Evolutionary conservation across 805 yeast genomes (phyloP), one percentile per base, ranked within the genome.

Genomic region (Metschnikowia anglica): DNA sequence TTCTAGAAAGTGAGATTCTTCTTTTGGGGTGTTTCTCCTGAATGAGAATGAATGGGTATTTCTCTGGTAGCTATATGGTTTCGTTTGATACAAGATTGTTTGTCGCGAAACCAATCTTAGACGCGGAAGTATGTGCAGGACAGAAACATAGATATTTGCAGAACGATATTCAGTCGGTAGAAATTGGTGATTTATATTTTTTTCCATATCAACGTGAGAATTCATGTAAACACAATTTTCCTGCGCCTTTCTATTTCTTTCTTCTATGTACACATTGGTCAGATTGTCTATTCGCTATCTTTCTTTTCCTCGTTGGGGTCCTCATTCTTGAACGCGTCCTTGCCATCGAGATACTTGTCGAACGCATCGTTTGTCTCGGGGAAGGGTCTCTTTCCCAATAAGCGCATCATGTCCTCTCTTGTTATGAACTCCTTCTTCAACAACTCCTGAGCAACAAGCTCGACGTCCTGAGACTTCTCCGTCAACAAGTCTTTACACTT

Each of bases 321-420:
- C 21, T 65, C 68, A 45, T 61, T 54, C 54, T 62, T 62, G 57
- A 68, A 70, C n/a, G 73, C 74, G 44, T 65, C 70, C 43, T 66
- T 64, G 9, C 70, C 73, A 38, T 69, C 79, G 42, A 79, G 66
- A 53, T 85, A 84, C 64, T 85, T 85, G 64, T 87, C 88, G 65
- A 89, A 88, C 4, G 96, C 97, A 54, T 88, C 96, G 58, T 88
- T 89, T 50, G 79, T 82, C 61, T 89, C 96, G 17, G 87, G 84
- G 74, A 85, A 93, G 10, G 96, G 97, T 49, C 99, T 77, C 61
- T 85, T 85, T 10, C 99, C 99, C 36, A 93, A 67, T 40, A 93
- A 62, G 40, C 86, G 74, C 45, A 90, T 81, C 95, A 93, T 88
- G 60, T 93, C 99, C 55, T 88, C 95, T 63, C 99, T 80, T 3